These are phyloP conservation scores for Aspergillus awamori DNA, from an alignment of 2,329 filamentous ascomycete species.

Conservation along the genomic window DNA sequence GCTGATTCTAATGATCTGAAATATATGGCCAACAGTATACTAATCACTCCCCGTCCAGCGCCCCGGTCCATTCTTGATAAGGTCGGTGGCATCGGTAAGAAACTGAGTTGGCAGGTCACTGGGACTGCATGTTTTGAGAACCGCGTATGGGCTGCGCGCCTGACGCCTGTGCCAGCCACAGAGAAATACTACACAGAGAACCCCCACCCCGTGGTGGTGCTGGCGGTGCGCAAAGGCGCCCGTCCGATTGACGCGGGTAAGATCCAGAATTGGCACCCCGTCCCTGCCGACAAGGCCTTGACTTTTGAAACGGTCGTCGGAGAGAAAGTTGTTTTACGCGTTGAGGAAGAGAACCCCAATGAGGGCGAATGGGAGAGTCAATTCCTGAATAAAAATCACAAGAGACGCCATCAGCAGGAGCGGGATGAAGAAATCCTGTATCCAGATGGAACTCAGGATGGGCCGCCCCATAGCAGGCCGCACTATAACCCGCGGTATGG, in stretches of 20 bases:
- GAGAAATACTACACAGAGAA: constrained; percentile 79
- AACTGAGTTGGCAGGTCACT: constrained; percentile 80
- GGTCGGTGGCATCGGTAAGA: constrained; percentile 83
- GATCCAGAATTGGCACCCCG: constrained; percentile 81
- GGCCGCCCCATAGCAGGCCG: constrained; percentile 25
- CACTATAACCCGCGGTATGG: constrained; percentile 33
- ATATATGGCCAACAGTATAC: constrained; percentile 82
- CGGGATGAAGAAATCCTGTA: constrained; percentile 55
- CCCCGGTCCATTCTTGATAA: constrained; percentile 73
- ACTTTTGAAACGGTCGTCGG: constrained; percentile 81
- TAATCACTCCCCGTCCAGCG: constrained; percentile 81
- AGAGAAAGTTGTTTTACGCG: constrained; percentile 80
- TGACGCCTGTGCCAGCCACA: constrained; percentile 70
- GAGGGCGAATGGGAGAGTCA: constrained; percentile 67
- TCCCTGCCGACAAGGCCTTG: constrained; percentile 70
- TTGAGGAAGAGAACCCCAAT: constrained; percentile 70
- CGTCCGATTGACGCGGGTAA: constrained; percentile 77
- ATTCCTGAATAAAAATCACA: constrained; percentile 62
- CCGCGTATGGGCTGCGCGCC: constrained; percentile 76
- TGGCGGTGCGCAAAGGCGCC: constrained; percentile 75
- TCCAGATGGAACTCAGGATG: constrained; percentile 32
- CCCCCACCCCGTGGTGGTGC: constrained; percentile 74
- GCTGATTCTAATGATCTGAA: constrained; percentile 71
- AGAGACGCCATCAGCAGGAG: constrained; percentile 61
- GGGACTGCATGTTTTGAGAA: constrained; percentile 42